A percentile compares a stretch with the other conserved stretches of the same genome.
Conservation (phyloP, 1,284 basidiomycete genomes). For the Psilocybe mexicana region DNA sequence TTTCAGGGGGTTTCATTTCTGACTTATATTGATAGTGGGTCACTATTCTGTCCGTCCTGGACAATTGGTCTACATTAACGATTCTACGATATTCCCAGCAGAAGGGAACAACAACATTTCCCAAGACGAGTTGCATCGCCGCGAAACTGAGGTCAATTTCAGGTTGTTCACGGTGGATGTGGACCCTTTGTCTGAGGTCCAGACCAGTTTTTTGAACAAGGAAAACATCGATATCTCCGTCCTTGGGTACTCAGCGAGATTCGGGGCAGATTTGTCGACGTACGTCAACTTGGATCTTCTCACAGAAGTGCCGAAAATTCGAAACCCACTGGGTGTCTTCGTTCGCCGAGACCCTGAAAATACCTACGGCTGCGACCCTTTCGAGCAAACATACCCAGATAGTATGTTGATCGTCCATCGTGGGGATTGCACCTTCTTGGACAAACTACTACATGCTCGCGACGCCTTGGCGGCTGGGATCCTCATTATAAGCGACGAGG, state of each 20-base stretch:
- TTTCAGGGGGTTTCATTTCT: background rate
- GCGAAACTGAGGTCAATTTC: conserved; percentile 51
- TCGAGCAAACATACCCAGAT: conserved; percentile 45
- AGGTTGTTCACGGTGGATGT: conserved; percentile 56
- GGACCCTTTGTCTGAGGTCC: conserved; percentile 44
- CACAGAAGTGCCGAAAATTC: conserved; percentile 41
- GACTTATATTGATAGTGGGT: conserved; percentile 59
- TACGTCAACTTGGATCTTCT: conserved; percentile 10
- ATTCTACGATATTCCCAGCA: conserved; percentile 56
- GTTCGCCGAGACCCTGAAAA: conserved; percentile 55
- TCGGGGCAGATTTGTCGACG: conserved; percentile 63
- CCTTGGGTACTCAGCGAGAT: conserved; percentile 65
- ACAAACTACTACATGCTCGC: conserved; percentile 71
- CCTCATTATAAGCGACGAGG: conserved; percentile 67
- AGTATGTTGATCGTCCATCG: conserved; percentile 60
- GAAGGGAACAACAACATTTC: conserved; percentile 28
- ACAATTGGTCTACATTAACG: conserved; percentile 80
- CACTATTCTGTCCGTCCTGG: conserved; percentile 79
- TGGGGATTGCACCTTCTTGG: conserved; percentile 81
- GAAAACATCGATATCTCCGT: conserved; percentile 47
- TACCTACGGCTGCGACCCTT: conserved; percentile 58
- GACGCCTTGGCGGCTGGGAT: conserved; percentile 73
- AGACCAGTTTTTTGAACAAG: conserved; percentile 28
- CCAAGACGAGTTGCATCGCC: conserved; percentile 28
- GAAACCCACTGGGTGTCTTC: conserved; percentile 49